Conservation (phyloP, 768 basidiomycete genomes). For the Tricholoma hemisulphureum region DNA sequence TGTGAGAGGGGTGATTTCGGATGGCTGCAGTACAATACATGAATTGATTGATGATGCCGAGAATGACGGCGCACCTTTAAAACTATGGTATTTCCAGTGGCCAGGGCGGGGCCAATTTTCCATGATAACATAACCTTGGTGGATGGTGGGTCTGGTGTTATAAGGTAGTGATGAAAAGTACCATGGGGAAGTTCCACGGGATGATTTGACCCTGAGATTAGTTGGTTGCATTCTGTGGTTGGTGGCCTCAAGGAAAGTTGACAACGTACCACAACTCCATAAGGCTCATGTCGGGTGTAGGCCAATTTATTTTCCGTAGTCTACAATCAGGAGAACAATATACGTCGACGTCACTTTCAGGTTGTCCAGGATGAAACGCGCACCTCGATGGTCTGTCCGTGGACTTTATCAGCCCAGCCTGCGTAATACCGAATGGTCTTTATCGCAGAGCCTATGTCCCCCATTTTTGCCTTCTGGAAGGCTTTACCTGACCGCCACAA, state of each 20-base stretch:
- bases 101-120: constrained; percentile 30
- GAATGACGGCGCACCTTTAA: constrained; percentile 36
- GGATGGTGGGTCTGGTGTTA: no score
- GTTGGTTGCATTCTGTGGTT: no score
- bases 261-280: constrained; percentile 40
- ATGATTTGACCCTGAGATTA: constrained; percentile 42
- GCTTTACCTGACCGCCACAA: constrained; percentile 16
- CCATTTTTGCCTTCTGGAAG: constrained; percentile 40
- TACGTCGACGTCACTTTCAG: no score
- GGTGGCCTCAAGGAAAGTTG: no score
- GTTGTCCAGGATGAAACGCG: no score
- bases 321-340: constrained; percentile 29
- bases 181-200: constrained; percentile 50
- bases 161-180: constrained; percentile 1
- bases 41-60: background rate
- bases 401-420: constrained; percentile 77
- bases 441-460: constrained; percentile 46
- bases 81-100: constrained; percentile 56
- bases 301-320: constrained; percentile 55
- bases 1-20: constrained; percentile 61
- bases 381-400: constrained; percentile 56
- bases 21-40: constrained; percentile 49
- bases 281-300: constrained; percentile 69
- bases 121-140: constrained; percentile 20
- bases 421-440: constrained; percentile 62